phyloP scores from a whole-genome alignment of 371 early-diverging fungal genomes.

The Apophysomyces trapeziformis region DNA sequence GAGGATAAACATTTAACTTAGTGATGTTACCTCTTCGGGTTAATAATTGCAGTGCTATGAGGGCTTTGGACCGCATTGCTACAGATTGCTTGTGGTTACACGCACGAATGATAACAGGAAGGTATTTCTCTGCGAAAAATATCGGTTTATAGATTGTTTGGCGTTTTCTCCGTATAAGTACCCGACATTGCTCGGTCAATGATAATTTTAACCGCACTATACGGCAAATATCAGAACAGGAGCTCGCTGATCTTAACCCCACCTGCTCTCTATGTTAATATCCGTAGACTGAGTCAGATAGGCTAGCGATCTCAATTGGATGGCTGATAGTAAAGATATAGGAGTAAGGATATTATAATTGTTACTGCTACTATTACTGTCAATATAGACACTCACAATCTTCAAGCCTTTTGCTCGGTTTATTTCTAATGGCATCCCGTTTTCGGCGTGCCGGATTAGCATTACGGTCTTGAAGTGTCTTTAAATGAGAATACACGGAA shows the following conservation, averaged over 20 bases:
- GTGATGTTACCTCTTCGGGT: slow-evolving; percentile 61
- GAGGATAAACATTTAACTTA: not conserved
- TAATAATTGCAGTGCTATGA: slow-evolving; percentile 72
- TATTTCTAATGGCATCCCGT: slow-evolving; percentile 23
- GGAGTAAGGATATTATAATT: not conserved
- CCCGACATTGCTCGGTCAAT: slow-evolving; percentile 72
- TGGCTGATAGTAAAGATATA: slow-evolving; percentile 35
- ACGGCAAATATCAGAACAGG: not conserved
- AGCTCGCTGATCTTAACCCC: not conserved
- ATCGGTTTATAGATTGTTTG: not conserved
- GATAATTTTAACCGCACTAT: slow-evolving; percentile 66
- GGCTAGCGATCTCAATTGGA: slow-evolving; percentile 59
- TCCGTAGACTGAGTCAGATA: slow-evolving; percentile 66
- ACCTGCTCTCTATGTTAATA: slow-evolving; percentile 75
- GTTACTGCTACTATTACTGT: not conserved
- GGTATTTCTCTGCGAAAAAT: slow-evolving; percentile 36
- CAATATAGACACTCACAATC: slow-evolving; percentile 44
- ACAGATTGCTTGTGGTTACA: slow-evolving; percentile 53
- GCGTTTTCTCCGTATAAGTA: slow-evolving; percentile 16
- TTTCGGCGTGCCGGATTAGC: slow-evolving; percentile 20
- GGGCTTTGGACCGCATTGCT: slow-evolving; percentile 59
- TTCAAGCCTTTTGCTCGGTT: slow-evolving; percentile 49
- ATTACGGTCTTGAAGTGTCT: slow-evolving; percentile 42
- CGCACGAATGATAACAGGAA: slow-evolving; percentile 55
- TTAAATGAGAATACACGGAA: slow-evolving; percentile 62